Evolutionary conservation across 352 stramenopile genomes (phyloP).

Genomic region (Phytophthora pistaciae): DNA sequence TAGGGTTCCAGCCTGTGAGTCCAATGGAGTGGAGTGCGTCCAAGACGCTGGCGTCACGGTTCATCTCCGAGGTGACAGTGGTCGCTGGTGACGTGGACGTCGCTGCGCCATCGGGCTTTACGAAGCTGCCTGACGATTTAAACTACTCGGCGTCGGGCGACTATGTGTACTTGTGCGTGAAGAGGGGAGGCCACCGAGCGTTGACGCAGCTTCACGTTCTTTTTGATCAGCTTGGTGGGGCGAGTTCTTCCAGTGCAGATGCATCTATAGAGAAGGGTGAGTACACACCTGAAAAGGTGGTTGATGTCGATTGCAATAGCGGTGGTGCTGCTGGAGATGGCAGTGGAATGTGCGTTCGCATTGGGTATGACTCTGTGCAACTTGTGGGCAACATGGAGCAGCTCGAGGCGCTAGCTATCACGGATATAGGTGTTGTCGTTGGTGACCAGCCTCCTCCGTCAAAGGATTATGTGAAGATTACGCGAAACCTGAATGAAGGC

Average conservation of each 20-base stretch:
- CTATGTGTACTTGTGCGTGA: slow-evolving; percentile 80
- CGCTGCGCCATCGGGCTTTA: slow-evolving; percentile 56
- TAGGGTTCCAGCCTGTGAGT: slow-evolving; percentile 52
- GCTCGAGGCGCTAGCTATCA: slow-evolving; percentile 59
- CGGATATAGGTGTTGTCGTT: slow-evolving; percentile 59
- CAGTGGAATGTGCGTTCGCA: slow-evolving; percentile 30
- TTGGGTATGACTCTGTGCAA: slow-evolving; percentile 48
- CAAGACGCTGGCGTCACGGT: slow-evolving; percentile 38
- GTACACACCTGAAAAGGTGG: slow-evolving; percentile 16
- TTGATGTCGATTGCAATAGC: slow-evolving; percentile 43
- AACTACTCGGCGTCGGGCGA: slow-evolving; percentile 71
- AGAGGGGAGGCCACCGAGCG: slow-evolving; percentile 48
- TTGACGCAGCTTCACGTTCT: slow-evolving; percentile 51
- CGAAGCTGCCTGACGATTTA: slow-evolving; percentile 61
- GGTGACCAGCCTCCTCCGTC: slow-evolving; percentile 41
- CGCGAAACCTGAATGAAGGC: slow-evolving; percentile 64
- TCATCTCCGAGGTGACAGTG: slow-evolving; percentile 74
- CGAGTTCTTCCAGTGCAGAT: neutral
- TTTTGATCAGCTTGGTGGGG: slow-evolving; percentile 11
- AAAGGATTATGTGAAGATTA: slow-evolving; percentile 58
- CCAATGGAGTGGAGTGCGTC: slow-evolving; percentile 57
- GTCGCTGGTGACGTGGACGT: slow-evolving; percentile 69
- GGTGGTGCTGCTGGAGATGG: slow-evolving; percentile 30
- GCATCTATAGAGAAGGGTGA: neutral
- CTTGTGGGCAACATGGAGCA: slow-evolving; percentile 38